phyloP scores from a whole-genome alignment of 2,329 filamentous ascomycete genomes.

The Kalaharituber pfeilii region DNA sequence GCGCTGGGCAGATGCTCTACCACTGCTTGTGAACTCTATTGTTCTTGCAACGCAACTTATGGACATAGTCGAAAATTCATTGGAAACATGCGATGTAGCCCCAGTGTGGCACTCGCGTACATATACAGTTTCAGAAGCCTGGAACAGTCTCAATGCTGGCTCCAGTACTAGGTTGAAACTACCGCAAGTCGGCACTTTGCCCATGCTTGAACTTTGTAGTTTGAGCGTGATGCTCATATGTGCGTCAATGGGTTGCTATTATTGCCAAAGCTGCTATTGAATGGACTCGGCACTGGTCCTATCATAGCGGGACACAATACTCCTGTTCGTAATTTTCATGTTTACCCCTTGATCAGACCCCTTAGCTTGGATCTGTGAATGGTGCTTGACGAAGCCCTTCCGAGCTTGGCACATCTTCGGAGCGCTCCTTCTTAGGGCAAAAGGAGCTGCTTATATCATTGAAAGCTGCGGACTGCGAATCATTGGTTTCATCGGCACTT shows the following conservation, averaged over 20 bases:
- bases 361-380: not conserved
- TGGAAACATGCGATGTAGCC: not conserved
- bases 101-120: not conserved
- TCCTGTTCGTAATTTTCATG: no score
- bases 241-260: not conserved
- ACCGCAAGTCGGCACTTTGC: not conserved
- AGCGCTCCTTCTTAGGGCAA: not conserved
- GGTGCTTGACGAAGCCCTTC: not conserved
- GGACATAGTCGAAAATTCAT: not conserved
- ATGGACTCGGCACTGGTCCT: not conserved
- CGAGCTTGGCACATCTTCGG: not conserved
- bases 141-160: not conserved
- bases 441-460: not conserved
- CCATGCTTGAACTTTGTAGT: not conserved
- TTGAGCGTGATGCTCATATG: not conserved
- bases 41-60: not conserved
- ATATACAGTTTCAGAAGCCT: not conserved
- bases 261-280: not conserved
- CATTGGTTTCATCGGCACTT: not conserved
- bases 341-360: not conserved
- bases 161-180: not conserved
- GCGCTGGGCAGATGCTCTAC: not conserved
- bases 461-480: not conserved
- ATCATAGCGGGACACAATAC: not conserved
- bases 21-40: not conserved